These are phyloP conservation scores for Cladorrhinum sp. DNA, from an alignment of 2,329 filamentous ascomycete genomes.

Conservation along the genomic window DNA sequence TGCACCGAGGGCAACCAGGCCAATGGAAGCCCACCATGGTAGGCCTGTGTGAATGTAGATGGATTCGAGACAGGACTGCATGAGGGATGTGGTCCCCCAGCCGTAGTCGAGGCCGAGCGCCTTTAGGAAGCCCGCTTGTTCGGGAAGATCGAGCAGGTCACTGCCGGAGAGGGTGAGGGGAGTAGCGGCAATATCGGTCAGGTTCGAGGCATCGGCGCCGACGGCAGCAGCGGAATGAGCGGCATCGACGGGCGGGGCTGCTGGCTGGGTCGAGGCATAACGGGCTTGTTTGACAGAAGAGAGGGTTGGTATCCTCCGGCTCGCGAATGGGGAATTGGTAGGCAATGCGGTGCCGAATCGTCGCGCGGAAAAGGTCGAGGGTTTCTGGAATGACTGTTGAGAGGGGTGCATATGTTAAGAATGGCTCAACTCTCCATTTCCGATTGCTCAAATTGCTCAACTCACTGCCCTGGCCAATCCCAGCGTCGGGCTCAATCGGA, in stretches of 20 bases:
- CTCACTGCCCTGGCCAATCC: conserved; percentile 39
- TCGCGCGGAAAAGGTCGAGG: conserved; percentile 17
- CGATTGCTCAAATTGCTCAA: conserved; percentile 15
- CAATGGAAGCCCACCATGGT: conserved; percentile 80
- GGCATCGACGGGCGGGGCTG: conserved; percentile 12
- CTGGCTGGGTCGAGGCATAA: conserved; percentile 29
- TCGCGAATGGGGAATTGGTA: background rate
- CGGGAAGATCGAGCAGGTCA: conserved; percentile 59
- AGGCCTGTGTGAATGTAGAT: conserved; percentile 71
- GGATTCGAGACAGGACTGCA: conserved; percentile 78
- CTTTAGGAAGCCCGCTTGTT: conserved; percentile 78
- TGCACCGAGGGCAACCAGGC: conserved; percentile 60
- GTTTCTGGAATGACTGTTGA: conserved; percentile 10
- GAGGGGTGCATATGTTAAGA: background rate
- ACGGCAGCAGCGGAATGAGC: conserved; percentile 17
- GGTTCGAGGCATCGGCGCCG: conserved; percentile 19
- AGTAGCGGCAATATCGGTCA: conserved; percentile 24
- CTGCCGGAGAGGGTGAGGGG: conserved; percentile 34
- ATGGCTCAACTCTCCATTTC: conserved; percentile 6
- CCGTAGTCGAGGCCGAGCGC: conserved; percentile 84
- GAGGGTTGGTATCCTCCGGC: conserved; percentile 25
- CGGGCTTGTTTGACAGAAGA: conserved; percentile 24
- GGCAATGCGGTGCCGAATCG: conserved; percentile 30
- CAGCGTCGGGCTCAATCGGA: conserved; percentile 44
- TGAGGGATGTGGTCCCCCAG: conserved; percentile 69